These are phyloP conservation scores for Solanum virginianum DNA, from an alignment of 257 asterid species.

Conservation along the genomic window DNA sequence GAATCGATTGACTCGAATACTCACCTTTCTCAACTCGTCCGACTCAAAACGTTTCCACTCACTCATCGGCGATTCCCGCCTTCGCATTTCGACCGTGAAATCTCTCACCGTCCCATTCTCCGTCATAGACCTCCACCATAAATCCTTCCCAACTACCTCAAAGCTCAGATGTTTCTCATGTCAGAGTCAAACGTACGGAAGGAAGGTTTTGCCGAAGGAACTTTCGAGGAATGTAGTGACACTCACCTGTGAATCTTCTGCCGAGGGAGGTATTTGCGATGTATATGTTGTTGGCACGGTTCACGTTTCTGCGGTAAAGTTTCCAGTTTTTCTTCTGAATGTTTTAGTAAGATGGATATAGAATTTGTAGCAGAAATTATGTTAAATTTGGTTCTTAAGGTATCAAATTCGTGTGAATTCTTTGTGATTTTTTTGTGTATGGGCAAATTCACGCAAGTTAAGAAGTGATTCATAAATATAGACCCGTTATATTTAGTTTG, in stretches of 20 bases:
- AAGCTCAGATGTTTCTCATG: not conserved
- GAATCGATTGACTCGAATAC: not conserved
- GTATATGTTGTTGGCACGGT: constrained; percentile 86
- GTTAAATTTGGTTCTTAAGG: not conserved
- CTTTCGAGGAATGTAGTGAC: constrained; percentile 41
- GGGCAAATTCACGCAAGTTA: not conserved
- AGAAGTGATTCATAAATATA: not conserved
- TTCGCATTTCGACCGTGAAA: not conserved
- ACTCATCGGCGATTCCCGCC: not conserved
- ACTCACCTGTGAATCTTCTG: constrained; percentile 65
- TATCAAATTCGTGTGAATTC: not conserved
- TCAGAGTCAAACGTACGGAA: constrained; percentile 7
- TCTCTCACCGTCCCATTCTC: constrained; percentile 1
- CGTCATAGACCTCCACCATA: not conserved
- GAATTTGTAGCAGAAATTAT: not conserved
- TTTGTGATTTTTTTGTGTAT: not conserved
- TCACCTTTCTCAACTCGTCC: not conserved
- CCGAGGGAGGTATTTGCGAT: constrained; percentile 70
- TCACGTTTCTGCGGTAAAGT: constrained; percentile 30
- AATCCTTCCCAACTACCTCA: constrained; percentile 7
- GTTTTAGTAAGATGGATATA: not conserved
- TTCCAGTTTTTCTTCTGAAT: not conserved
- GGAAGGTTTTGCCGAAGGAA: constrained; percentile 63
- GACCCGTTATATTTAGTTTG: not conserved
- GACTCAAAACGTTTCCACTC: not conserved